phyloP scores from a whole-genome alignment of 2,329 filamentous ascomycete species.

The Colletotrichum sp. region DNA sequence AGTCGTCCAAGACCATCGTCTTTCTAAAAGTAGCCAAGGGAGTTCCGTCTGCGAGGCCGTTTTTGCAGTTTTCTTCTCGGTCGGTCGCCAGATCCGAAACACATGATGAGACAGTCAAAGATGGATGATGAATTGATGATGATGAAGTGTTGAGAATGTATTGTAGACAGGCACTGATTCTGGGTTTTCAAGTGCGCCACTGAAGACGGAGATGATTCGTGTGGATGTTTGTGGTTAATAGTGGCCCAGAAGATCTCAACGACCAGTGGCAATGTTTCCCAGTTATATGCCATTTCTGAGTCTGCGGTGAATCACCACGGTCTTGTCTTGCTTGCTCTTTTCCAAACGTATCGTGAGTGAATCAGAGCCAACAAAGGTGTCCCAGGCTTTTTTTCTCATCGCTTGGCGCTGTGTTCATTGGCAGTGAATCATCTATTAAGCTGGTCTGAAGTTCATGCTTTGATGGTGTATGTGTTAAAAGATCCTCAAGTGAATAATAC shows the following conservation, averaged over 20 bases:
- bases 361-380: not conserved
- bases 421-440: not conserved
- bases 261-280: rapidly evolving
- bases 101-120: not conserved
- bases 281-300: not conserved
- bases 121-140: not conserved
- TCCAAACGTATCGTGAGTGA: rapidly evolving
- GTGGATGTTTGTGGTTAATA: not conserved
- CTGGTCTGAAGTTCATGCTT: no score
- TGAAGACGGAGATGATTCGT: not conserved
- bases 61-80: not conserved
- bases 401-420: rapidly evolving
- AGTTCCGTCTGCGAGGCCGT: not conserved
- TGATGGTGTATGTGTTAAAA: no score
- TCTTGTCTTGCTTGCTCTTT: not conserved
- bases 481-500: no score
- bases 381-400: not conserved
- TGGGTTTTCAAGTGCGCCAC: rapidly evolving
- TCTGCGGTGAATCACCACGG: not conserved
- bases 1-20: not conserved
- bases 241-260: not conserved
- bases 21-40: not conserved
- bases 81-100: not conserved
- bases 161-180: not conserved
- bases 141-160: not conserved